These are phyloP conservation scores for Lithocarpus polystachyus DNA, from an alignment of 306 rosid species.

Conservation along the genomic window DNA sequence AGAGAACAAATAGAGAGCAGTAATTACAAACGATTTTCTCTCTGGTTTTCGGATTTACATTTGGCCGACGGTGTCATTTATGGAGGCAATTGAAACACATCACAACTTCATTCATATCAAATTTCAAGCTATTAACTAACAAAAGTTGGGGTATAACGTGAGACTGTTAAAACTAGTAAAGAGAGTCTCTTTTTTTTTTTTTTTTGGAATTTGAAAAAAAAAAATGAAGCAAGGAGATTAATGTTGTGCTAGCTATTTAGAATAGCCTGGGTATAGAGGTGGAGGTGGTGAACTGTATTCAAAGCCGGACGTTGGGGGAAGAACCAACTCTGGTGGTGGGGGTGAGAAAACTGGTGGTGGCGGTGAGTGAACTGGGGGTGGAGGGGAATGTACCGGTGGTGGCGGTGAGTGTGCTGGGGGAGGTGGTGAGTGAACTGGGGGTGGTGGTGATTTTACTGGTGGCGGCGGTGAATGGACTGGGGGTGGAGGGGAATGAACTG, in stretches of 20 bases:
- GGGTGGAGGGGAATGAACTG: background rate
- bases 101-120: background rate
- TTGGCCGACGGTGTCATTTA: background rate
- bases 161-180: background rate
- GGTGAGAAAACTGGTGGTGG: background rate
- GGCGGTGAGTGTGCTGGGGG: background rate
- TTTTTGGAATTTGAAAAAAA: background rate
- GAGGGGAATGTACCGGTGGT: background rate
- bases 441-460: background rate
- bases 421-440: constrained; percentile 3
- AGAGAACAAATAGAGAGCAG: background rate
- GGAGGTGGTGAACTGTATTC: constrained; percentile 28
- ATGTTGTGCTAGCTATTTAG: background rate
- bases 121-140: constrained; percentile 1
- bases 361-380: background rate
- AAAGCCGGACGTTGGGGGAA: constrained; percentile 17
- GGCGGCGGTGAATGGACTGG: background rate
- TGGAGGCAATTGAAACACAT: background rate
- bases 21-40: background rate
- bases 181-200: background rate
- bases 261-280: constrained; percentile 19
- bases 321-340: background rate
- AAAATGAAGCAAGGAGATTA: background rate
- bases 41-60: background rate
- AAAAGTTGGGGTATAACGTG: background rate